Evolutionary conservation across 2,329 filamentous ascomycete genomes (phyloP).

Genomic region (Cordyceps tenuipes): DNA sequence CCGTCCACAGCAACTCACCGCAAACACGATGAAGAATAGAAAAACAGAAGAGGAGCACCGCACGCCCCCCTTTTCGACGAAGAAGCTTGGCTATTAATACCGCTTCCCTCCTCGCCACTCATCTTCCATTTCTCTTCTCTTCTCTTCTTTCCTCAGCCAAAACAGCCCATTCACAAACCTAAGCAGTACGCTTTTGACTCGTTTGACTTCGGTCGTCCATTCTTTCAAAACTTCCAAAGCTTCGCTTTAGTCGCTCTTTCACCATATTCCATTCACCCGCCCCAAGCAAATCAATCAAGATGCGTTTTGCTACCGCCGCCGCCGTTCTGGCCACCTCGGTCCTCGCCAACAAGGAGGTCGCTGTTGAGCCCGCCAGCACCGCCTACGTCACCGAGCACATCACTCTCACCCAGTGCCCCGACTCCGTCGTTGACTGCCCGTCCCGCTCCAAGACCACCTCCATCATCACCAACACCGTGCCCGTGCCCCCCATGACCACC

Average conservation of each 20-base stretch:
- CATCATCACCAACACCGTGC: conserved; percentile 29
- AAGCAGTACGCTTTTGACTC: conserved; percentile 32
- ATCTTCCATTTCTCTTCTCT: conserved; percentile 20
- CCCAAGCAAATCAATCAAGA: conserved; percentile 39
- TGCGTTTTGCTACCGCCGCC: conserved; percentile 51
- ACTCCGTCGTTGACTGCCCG: conserved; percentile 54
- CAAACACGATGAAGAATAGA: conserved; percentile 1
- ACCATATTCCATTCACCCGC: conserved; percentile 23
- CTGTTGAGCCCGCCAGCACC: conserved; percentile 29
- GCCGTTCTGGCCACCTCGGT: conserved; percentile 35
- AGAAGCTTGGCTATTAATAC: conserved; percentile 36
- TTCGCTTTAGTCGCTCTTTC: conserved; percentile 22
- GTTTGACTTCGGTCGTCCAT: conserved; percentile 50
- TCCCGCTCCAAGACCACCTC: conserved; percentile 30
- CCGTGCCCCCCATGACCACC: conserved; percentile 41
- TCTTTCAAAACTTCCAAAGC: conserved; percentile 36
- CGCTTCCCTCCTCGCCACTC: conserved; percentile 27
- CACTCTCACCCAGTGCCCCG: conserved; percentile 54
- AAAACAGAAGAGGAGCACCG: not conserved
- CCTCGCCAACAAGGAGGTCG: conserved; percentile 21
- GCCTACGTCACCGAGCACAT: conserved; percentile 50
- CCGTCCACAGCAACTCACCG: not conserved
- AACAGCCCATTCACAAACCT: conserved; percentile 31
- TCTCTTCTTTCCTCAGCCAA: conserved; percentile 32
- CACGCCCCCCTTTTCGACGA: not conserved